Evolutionary conservation across 129 eudicot genomes (phyloP), one percentile per base, ranked within the genome.

Genomic region (Saposhnikovia divaricata): DNA sequence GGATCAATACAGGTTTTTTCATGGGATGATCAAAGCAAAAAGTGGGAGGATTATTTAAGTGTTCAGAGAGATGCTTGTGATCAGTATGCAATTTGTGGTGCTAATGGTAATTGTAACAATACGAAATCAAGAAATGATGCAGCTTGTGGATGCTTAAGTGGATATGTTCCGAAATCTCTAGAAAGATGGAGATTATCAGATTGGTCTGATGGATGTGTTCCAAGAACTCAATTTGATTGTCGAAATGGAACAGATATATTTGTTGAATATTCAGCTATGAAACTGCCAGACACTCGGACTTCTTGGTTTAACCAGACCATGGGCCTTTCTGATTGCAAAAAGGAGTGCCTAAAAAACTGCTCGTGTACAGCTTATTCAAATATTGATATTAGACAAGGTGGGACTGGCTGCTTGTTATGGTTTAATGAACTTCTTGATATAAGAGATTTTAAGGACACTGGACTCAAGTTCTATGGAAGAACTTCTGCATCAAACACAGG

Each of bases 331-430:
- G 88, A 87, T 40, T 91, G 96, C 34, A 18, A 81, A 53, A 57
- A 1, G 7, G 79, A 39, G 14, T 87, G 96, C 81, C 48, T 78
- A 77, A 80, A 27, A 21, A 77, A 91, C 74, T 89, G 96, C 53
- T 80, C 86, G 12, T 91, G 93, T 65, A 51, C 68, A 40, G 91
- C 91, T 19, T 91, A 89, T 47, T 40, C 89, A 25, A 46, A 81
- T 39, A 38, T 83, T 1, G 77, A 87, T 44, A 80, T 79, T 4
- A 76, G 83, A 1, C 83, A 84, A 34, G 47, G 82, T 0, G 87
- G 96, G 18, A 86, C 78, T 73, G 93, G 96, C 14, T 91, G 93
- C 74, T 82, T 89, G 82, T 76, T 81, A n/a, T 91, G 91, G 93
- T 85, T 78, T 27, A 84, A 80, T 21, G 89, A 83, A 31, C 79